These are phyloP conservation scores for Eleusine coracana DNA, from an alignment of 176 grass and related monocot genomes.

Conservation along the genomic window DNA sequence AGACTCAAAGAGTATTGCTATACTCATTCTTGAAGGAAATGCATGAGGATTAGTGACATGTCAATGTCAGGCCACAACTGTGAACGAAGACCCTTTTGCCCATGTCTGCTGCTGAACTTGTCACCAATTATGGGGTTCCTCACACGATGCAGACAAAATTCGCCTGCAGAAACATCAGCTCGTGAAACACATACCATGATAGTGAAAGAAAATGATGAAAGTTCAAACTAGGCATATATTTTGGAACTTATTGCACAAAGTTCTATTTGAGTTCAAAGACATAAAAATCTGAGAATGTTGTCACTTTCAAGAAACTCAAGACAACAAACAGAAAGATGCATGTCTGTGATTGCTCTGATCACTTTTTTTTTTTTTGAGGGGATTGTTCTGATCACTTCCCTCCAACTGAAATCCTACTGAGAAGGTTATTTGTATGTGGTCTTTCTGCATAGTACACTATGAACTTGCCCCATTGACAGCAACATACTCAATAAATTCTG, in stretches of 20 bases:
- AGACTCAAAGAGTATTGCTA: conserved; percentile 97
- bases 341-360: background rate
- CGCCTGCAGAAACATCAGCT: conserved; percentile 55
- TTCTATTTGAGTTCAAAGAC: conserved; percentile 3
- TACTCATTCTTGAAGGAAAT: conserved; percentile 99
- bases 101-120: conserved; percentile 98
- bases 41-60: conserved; percentile 98
- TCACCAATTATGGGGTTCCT: conserved; percentile 95
- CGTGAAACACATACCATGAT: conserved; percentile 1
- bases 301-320: conserved; percentile 9
- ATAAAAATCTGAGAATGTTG: background rate
- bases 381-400: background rate
- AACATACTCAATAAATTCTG: conserved; percentile 78
- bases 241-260: conserved; percentile 16
- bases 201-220: background rate
- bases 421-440: background rate
- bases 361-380: no score
- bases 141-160: conserved; percentile 76
- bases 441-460: conserved; percentile 69
- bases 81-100: conserved; percentile 89
- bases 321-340: background rate
- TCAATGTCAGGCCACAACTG: conserved; percentile 97
- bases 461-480: conserved; percentile 71
- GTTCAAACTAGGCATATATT: background rate
- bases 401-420: conserved; percentile 20